Conservation (phyloP, 371 early-diverging fungal species). For the Conidiobolus incongruus region DNA sequence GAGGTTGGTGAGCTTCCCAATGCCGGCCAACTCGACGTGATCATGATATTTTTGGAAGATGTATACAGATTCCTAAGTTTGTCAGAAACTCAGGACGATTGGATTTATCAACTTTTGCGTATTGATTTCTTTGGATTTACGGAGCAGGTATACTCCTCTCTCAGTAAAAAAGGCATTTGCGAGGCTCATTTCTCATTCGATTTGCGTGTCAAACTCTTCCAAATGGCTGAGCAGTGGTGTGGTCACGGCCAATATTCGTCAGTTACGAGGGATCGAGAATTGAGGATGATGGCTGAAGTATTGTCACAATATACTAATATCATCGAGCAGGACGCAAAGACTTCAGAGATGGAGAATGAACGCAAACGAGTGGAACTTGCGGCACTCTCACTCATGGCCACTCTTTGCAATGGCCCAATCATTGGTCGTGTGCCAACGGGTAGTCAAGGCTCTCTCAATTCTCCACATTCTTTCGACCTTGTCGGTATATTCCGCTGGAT, state of each 20-base stretch:
- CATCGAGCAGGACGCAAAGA: slow-evolving; percentile 32
- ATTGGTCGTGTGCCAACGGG: neutral
- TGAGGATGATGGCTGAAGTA: slow-evolving; percentile 41
- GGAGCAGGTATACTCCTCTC: slow-evolving; percentile 37
- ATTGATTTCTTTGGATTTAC: slow-evolving; percentile 71
- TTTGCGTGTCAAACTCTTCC: slow-evolving; percentile 45
- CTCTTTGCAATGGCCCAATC: slow-evolving; percentile 38
- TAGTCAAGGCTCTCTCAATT: slow-evolving; percentile 8
- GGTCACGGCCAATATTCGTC: slow-evolving; percentile 49
- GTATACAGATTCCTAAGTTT: slow-evolving; percentile 41
- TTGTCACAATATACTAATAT: slow-evolving; percentile 53
- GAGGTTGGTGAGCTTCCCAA: slow-evolving; percentile 28
- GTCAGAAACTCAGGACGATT: slow-evolving; percentile 48
- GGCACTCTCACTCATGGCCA: slow-evolving; percentile 70
- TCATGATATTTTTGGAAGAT: slow-evolving; percentile 50
- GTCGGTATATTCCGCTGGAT: slow-evolving; percentile 25
- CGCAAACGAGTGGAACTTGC: slow-evolving; percentile 49
- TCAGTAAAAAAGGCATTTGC: slow-evolving; percentile 4
- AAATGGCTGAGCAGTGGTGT: slow-evolving; percentile 83
- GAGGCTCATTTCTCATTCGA: slow-evolving; percentile 46
- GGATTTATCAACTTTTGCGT: slow-evolving; percentile 71
- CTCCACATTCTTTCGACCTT: slow-evolving; percentile 15
- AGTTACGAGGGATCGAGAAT: slow-evolving; percentile 40
- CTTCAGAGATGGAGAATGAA: slow-evolving; percentile 49
- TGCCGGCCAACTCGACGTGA: slow-evolving; percentile 27